phyloP scores from a whole-genome alignment of 2,329 filamentous ascomycete genomes.

The Exutisphaerella laricina region DNA sequence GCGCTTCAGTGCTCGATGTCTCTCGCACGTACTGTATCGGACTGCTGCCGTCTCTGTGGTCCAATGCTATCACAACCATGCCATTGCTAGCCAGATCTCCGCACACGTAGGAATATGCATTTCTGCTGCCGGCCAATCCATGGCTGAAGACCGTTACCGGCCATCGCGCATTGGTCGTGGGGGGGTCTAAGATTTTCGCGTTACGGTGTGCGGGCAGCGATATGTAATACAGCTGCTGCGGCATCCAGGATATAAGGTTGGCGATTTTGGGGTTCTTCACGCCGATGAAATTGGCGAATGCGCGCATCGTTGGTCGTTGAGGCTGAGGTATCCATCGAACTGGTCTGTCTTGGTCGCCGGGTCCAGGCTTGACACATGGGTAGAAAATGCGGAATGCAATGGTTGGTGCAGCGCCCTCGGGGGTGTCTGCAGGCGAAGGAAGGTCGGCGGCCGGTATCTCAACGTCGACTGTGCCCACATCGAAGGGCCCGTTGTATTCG shows the following conservation, averaged over 20 bases:
- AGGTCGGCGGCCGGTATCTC: conserved; percentile 63
- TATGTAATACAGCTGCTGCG: conserved; percentile 66
- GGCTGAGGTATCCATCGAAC: conserved; percentile 75
- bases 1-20: conserved; percentile 41
- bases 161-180: conserved; percentile 54
- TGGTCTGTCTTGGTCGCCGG: conserved; percentile 45
- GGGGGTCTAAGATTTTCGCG: conserved; percentile 53
- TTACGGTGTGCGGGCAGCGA: conserved; percentile 68
- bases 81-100: conserved; percentile 76
- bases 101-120: conserved; percentile 77
- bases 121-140: conserved; percentile 72
- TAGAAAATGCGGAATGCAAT: conserved; percentile 80
- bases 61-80: conserved; percentile 71
- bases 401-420: conserved; percentile 57
- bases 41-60: conserved; percentile 76
- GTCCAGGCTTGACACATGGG: conserved; percentile 49
- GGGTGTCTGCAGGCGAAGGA: conserved; percentile 52
- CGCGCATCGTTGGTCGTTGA: conserved; percentile 66
- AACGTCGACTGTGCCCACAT: conserved; percentile 73
- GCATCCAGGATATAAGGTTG: conserved; percentile 34
- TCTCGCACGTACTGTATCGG: conserved; percentile 67
- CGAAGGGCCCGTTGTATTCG: conserved; percentile 68
- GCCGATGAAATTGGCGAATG: conserved; percentile 72
- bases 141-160: conserved; percentile 83
- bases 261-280: conserved; percentile 40